Base-by-base conservation (phyloP, 176 grass and related monocot genomes). In the Bolboschoenus planiculmis region DNA sequence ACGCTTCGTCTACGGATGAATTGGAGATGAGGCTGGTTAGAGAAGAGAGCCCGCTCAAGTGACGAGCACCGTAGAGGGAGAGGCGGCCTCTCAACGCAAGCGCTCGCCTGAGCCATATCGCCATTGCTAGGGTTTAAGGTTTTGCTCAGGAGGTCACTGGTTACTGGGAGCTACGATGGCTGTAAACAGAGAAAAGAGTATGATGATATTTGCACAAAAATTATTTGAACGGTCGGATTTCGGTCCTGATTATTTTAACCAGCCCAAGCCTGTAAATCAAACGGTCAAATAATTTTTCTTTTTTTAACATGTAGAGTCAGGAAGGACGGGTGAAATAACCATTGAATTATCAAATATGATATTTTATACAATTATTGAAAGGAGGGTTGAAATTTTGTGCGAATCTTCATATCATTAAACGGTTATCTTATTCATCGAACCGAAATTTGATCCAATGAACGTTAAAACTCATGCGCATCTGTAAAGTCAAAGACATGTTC, bases 1-100 rank as follows among this genome's bases (percentile, higher is more conserved):
- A 56, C 56, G 34, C 72, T 86, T 81, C 89, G 82, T 37, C 89
- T 83, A 42, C 83, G 83, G 34, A 91, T 79, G 82, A 78, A 78
- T 36, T 87, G 74, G 85, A 91, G 51, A 46, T 29, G 58, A 10
- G 61, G 47, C 46, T 75, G 7, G 65, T 70, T 36, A 76, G 29
- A 35, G 82, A 76, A 29, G 44, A 54, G 39, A 21, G 3, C 2
- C 27, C 2, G 39, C 55, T 40, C 13, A 34, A 79, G 24, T 60
- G 6, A 10, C 21, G 40, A 71, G 30, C 80, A 47, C 58, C 80
- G 56, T 31, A 66, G 39, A 70, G 35, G 63, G 31, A 57, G 7
- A 75, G 82, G 31, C 75, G 82, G 29, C 77, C 51, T 84, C 24
- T 13, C 47, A 85, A 84, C 16, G 56, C 37, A 56, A 50, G 7